A percentile compares a stretch with the other conserved stretches of the same genome.
Conservation (phyloP, 169 alveolate genomes). For the Plasmodium sp. region DNA sequence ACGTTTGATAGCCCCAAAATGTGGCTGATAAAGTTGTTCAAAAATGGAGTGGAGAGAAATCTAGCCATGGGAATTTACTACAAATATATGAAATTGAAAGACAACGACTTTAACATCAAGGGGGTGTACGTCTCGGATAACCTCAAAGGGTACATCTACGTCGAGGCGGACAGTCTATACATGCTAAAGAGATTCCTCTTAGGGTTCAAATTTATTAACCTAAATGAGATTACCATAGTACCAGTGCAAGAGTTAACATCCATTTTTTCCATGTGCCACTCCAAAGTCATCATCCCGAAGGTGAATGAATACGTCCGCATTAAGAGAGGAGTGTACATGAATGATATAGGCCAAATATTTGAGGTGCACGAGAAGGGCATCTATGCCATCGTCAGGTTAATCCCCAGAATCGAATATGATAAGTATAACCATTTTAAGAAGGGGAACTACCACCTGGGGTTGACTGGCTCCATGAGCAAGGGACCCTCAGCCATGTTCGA, state of each 20-base stretch:
- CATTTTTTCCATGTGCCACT: slow-evolving; percentile 85
- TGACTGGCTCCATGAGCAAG: background rate
- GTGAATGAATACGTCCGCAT: slow-evolving; percentile 89
- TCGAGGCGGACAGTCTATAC: slow-evolving; percentile 88
- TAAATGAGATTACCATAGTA: slow-evolving; percentile 83
- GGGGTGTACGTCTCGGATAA: slow-evolving; percentile 89
- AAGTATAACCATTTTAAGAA: slow-evolving; percentile 13
- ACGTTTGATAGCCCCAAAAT: slow-evolving; percentile 86
- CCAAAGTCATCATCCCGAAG: slow-evolving; percentile 80
- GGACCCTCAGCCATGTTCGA: background rate
- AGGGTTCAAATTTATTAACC: slow-evolving; percentile 84
- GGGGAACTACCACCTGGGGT: background rate
- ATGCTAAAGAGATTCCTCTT: slow-evolving; percentile 83
- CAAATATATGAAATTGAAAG: slow-evolving; percentile 84
- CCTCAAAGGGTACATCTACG: slow-evolving; percentile 83
- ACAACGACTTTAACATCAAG: slow-evolving; percentile 82
- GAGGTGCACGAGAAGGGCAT: slow-evolving; percentile 88
- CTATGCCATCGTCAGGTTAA: slow-evolving; percentile 84
- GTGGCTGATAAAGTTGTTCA: slow-evolving; percentile 86
- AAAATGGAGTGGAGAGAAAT: slow-evolving; percentile 79
- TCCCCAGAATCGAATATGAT: slow-evolving; percentile 83
- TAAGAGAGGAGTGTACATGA: slow-evolving; percentile 85
- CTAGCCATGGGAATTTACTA: slow-evolving; percentile 85
- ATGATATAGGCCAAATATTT: slow-evolving; percentile 88
- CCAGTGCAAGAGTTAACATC: slow-evolving; percentile 89